A percentile compares a stretch with the other conserved stretches of the same genome.
Evolutionary conservation across 1,284 basidiomycete species (phyloP).

Genomic region (Boletus sp.): DNA sequence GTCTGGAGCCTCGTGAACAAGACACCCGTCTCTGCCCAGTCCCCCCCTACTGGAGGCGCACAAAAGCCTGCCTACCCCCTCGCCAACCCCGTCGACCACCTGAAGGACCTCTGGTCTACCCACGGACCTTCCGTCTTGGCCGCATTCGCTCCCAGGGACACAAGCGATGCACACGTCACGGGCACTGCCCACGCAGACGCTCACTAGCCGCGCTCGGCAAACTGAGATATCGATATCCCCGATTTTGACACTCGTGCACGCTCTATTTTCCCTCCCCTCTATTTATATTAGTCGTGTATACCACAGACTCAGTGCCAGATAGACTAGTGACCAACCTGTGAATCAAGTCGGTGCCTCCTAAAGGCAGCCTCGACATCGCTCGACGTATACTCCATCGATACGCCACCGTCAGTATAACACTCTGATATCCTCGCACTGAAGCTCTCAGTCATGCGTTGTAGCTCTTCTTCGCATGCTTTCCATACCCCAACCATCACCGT

Average conservation of each 20-base stretch:
- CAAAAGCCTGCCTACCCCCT: constrained; percentile 9
- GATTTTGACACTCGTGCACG: neutral
- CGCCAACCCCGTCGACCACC: constrained; percentile 23
- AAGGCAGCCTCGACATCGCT: constrained; percentile 77
- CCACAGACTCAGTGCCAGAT: constrained; percentile 7
- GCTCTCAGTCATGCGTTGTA: constrained; percentile 67
- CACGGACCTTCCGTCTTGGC: constrained; percentile 36
- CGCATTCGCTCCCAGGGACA: constrained; percentile 19
- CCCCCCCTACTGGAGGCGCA: constrained; percentile 14
- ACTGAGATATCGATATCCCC: constrained; percentile 17
- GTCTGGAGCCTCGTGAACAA: constrained; percentile 44
- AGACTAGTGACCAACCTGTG: constrained; percentile 29
- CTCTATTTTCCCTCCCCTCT: too few species aligned
- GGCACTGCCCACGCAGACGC: neutral
- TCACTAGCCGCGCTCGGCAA: constrained; percentile 3
- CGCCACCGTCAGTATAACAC: constrained; percentile 72
- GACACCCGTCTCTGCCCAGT: constrained; percentile 25
- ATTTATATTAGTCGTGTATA: constrained; percentile 7
- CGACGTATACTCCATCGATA: constrained; percentile 71
- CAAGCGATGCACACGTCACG: constrained; percentile 12
- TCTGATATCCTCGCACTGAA: constrained; percentile 68
- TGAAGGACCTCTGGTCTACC: constrained; percentile 37
- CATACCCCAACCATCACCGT: constrained; percentile 80
- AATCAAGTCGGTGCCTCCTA: constrained; percentile 55
- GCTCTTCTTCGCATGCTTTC: constrained; percentile 82